phyloP scores from a whole-genome alignment of 768 basidiomycete genomes.

The Russula virescens region DNA sequence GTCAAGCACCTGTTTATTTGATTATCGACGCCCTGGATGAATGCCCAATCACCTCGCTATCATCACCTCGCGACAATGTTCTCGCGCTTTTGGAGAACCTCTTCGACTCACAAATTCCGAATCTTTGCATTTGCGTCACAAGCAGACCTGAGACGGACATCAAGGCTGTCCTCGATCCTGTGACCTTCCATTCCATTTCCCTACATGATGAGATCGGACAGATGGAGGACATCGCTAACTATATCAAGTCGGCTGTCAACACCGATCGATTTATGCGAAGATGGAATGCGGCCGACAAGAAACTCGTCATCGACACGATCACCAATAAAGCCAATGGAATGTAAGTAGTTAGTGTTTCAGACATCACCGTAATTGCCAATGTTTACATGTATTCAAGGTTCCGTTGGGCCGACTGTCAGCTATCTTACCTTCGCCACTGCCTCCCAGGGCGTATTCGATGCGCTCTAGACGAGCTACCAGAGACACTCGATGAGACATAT shows the following conservation, averaged over 20 bases:
- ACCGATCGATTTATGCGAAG: neutral
- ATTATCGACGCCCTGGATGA: slow-evolving; percentile 1
- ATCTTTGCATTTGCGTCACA: neutral
- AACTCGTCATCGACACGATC: neutral
- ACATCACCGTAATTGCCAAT: neutral
- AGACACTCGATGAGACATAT: neutral
- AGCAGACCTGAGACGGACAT: slow-evolving; percentile 3
- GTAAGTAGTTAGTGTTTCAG: neutral
- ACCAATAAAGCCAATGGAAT: neutral
- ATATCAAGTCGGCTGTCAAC: neutral
- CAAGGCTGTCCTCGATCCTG: neutral
- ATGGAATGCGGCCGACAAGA: neutral
- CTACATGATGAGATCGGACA: neutral
- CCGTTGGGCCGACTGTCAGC: neutral
- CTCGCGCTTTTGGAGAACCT: neutral
- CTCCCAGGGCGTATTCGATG: neutral
- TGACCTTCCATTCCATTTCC: neutral
- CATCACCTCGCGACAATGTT: neutral
- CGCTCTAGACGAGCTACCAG: neutral
- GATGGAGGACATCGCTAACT: neutral
- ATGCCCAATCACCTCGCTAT: neutral
- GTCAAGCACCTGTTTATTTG: neutral
- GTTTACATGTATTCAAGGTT: neutral
- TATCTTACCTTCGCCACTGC: neutral
- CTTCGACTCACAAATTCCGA: neutral